Percentiles rank a stretch among this genome's conserved stretches.
phyloP scores from a whole-genome alignment of 1,139 yeast species.

The Geotrichum candidum region DNA sequence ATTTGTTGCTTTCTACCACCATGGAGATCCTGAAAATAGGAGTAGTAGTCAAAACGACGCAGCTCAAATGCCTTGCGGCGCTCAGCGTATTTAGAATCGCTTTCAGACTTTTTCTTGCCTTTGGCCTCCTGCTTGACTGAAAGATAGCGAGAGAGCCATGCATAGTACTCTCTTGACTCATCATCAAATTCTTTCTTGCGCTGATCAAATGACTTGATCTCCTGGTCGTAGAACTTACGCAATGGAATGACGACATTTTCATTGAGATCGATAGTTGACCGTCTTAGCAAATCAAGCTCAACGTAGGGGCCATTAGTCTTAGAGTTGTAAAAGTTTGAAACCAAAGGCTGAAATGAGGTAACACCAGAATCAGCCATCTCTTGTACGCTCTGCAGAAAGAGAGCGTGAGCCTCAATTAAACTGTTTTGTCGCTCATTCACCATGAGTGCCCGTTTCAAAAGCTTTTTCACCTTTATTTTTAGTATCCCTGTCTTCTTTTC shows the following conservation, averaged over 20 bases:
- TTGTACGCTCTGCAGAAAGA: slow-evolving; percentile 29
- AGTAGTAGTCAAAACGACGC: slow-evolving; percentile 65
- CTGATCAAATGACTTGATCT: slow-evolving; percentile 38
- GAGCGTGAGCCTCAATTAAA: slow-evolving; percentile 34
- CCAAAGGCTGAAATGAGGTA: slow-evolving; percentile 32
- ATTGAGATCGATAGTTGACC: slow-evolving; percentile 28
- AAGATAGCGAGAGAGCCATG: slow-evolving; percentile 64
- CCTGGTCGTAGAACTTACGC: slow-evolving; percentile 38
- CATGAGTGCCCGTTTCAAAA: slow-evolving; percentile 37
- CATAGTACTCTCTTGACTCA: slow-evolving; percentile 66
- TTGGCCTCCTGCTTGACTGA: slow-evolving; percentile 52
- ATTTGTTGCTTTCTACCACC: slow-evolving; percentile 45
- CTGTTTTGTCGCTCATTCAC: slow-evolving; percentile 36
- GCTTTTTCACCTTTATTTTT: slow-evolving; percentile 41
- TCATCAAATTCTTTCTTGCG: slow-evolving; percentile 59
- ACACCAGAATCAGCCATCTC: slow-evolving; percentile 33
- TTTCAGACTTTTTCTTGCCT: slow-evolving; percentile 36
- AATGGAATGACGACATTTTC: slow-evolving; percentile 39
- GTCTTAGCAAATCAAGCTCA: slow-evolving; percentile 21
- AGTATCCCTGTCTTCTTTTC: slow-evolving; percentile 50
- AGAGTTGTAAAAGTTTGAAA: slow-evolving; percentile 30
- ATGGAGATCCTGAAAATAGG: slow-evolving; percentile 53
- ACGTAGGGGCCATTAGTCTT: slow-evolving; percentile 23
- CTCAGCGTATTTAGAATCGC: slow-evolving; percentile 56
- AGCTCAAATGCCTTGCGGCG: slow-evolving; percentile 61